Evolutionary conservation across 1,284 basidiomycete genomes (phyloP).

Genomic region (Cystobasidium sp.): DNA sequence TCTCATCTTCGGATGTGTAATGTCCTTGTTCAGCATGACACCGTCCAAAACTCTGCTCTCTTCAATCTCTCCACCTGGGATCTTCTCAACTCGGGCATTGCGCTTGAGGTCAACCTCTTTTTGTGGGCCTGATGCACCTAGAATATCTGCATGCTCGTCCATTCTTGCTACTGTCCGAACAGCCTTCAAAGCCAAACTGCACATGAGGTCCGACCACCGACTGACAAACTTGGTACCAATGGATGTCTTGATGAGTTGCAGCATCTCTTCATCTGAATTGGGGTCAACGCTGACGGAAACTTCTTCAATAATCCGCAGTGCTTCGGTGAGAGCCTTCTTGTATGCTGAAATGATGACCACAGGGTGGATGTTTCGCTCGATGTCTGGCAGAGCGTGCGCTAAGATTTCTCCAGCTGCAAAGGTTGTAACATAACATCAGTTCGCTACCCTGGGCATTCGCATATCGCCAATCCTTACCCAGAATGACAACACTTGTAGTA

Average conservation of each 20-base stretch:
- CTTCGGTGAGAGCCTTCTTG: conserved; percentile 91
- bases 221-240: conserved; percentile 99
- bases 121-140: conserved; percentile 62
- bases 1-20: conserved; percentile 97
- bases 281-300: conserved; percentile 91
- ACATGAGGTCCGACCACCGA: conserved; percentile 98
- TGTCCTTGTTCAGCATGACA: conserved; percentile 98
- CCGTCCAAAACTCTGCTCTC: conserved; percentile 84
- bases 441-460: not conserved
- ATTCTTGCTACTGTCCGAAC: conserved; percentile 76
- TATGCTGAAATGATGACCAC: conserved; percentile 98
- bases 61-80: conserved; percentile 97
- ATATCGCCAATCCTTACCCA: conserved; percentile 66
- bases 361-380: conserved; percentile 96
- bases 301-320: conserved; percentile 81
- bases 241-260: conserved; percentile 94
- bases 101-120: conserved; percentile 96
- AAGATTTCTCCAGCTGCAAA: conserved; percentile 90
- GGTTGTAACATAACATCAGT: not conserved
- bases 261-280: conserved; percentile 86
- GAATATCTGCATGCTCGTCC: conserved; percentile 57
- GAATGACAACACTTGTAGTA: conserved; percentile 95
- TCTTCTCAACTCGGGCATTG: conserved; percentile 95
- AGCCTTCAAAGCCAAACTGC: conserved; percentile 87
- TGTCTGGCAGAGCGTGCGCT: conserved; percentile 87